These are phyloP conservation scores for Claviceps maximensis DNA, from an alignment of 2,329 filamentous ascomycete genomes.

Conservation along the genomic window DNA sequence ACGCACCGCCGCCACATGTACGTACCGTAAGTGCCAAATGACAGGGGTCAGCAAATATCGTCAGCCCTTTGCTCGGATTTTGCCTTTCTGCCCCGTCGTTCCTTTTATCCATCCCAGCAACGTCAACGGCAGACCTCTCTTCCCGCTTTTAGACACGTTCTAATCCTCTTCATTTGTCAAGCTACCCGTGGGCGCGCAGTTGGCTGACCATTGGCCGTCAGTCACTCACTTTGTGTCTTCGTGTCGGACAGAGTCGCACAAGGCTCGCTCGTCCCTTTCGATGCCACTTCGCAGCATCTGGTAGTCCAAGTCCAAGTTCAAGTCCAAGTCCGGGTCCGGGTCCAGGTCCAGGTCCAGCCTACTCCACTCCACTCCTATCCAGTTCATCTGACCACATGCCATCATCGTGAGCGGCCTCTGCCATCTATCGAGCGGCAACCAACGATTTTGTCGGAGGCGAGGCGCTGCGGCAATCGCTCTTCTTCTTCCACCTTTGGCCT, in stretches of 20 bases:
- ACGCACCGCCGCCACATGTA: too few relatives aligned
- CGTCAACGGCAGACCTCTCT: background rate
- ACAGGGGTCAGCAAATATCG: background rate
- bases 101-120: background rate
- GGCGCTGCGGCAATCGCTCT: background rate
- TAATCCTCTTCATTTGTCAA: background rate
- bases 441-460: background rate
- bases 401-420: slow-evolving; percentile 3
- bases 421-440: slow-evolving; percentile 4
- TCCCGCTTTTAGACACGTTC: background rate
- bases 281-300: background rate
- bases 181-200: background rate
- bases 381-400: slow-evolving; percentile 4
- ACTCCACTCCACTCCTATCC: too few relatives aligned
- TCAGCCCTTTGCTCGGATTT: background rate
- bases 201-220: background rate
- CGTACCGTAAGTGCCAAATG: background rate
- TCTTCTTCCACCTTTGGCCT: background rate
- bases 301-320: background rate
- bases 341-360: background rate
- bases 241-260: background rate
- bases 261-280: background rate
- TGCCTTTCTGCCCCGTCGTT: background rate
- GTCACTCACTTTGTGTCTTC: background rate
- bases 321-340: background rate